These are phyloP conservation scores for Ascoidea tarda DNA, from an alignment of 805 yeast genomes.

Conservation along the genomic window DNA sequence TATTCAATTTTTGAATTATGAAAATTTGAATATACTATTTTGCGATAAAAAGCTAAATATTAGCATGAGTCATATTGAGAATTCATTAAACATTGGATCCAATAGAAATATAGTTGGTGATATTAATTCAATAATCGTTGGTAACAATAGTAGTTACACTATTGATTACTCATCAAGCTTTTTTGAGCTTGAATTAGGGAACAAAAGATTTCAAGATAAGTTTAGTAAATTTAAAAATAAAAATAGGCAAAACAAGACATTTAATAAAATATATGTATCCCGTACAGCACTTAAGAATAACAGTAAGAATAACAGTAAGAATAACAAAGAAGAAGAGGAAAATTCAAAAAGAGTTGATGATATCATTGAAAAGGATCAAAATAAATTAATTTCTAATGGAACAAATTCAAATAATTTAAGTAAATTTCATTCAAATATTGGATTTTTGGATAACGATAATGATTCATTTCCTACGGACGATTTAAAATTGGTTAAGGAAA, in stretches of 20 bases:
- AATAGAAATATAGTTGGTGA: slow-evolving; percentile 34
- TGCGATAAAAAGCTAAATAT: slow-evolving; percentile 20
- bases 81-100: slow-evolving; percentile 24
- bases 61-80: slow-evolving; percentile 29
- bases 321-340: neutral
- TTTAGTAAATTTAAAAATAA: slow-evolving; percentile 4
- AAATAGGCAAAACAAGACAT: slow-evolving; percentile 5
- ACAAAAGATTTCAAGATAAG: neutral
- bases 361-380: neutral
- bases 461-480: slow-evolving; percentile 9
- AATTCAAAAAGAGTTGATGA: neutral
- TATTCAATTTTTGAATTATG: slow-evolving; percentile 26
- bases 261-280: neutral
- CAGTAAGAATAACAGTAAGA: too few species aligned
- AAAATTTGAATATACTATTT: slow-evolving; percentile 26
- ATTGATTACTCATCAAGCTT: too few species aligned
- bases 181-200: neutral
- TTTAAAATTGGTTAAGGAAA: slow-evolving; percentile 12
- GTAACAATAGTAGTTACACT: neutral
- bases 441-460: neutral
- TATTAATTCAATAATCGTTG: slow-evolving; percentile 13
- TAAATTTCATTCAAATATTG: slow-evolving; percentile 1
- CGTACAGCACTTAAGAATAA: neutral
- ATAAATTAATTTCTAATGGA: slow-evolving; percentile 4
- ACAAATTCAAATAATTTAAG: slow-evolving; percentile 1